Percentiles rank a stretch among this genome's conserved stretches.
Conservation (phyloP, 441 rosid genomes). For the Gossypium davidsonii region DNA sequence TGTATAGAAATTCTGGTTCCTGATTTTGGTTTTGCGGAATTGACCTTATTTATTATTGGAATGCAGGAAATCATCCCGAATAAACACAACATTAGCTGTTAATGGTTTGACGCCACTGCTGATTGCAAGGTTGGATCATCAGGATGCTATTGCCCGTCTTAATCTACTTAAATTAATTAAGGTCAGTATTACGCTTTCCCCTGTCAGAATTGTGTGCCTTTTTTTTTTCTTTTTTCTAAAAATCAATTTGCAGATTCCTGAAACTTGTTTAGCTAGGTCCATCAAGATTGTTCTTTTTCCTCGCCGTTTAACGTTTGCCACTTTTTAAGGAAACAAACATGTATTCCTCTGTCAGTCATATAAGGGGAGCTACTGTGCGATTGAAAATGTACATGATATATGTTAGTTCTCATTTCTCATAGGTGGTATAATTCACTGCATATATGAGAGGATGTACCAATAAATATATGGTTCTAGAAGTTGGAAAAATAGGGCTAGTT, state of each 20-base stretch:
- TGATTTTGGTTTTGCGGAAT: not conserved
- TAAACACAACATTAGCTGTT: slow-evolving; percentile 86
- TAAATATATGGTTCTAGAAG: no score
- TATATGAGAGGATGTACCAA: no score
- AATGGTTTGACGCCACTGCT: slow-evolving; percentile 94
- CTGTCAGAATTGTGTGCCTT: not conserved
- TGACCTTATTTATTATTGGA: slow-evolving; percentile 12
- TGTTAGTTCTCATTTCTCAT: no score
- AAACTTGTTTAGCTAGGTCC: not conserved
- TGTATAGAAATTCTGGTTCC: not conserved
- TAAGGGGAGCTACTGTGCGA: no score
- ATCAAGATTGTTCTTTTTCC: not conserved
- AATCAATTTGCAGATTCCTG: not conserved
- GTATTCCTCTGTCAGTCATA: no score
- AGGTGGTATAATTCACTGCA: no score
- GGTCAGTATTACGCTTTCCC: slow-evolving; percentile 28
- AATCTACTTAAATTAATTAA: slow-evolving; percentile 87
- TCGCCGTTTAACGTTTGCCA: not conserved
- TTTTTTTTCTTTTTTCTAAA: not conserved
- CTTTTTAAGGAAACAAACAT: not conserved
- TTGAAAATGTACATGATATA: no score
- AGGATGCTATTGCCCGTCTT: slow-evolving; percentile 95
- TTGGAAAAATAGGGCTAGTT: no score
- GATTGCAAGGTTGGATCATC: slow-evolving; percentile 81
- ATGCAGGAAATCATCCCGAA: slow-evolving; percentile 84